phyloP scores from a whole-genome alignment of 257 asterid genomes.

The Oldenlandia corymbosa region DNA sequence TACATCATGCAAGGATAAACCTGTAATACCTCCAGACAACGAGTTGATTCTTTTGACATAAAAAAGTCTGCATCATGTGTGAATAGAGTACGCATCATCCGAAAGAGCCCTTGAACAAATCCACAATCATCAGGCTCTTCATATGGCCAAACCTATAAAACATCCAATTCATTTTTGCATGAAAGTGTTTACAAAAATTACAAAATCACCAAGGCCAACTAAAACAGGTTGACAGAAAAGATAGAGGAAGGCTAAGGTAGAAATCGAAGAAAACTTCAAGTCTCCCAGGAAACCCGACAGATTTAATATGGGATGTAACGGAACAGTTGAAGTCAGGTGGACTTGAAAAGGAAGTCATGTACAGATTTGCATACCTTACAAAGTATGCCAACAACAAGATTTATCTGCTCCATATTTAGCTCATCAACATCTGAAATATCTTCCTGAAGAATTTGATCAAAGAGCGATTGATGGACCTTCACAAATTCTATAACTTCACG shows the following conservation, averaged over 20 bases:
- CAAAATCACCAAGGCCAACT: not conserved
- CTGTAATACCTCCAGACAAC: slow-evolving; percentile 59
- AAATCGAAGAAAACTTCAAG: not conserved
- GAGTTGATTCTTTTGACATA: slow-evolving; percentile 36
- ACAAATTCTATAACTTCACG: slow-evolving; percentile 80
- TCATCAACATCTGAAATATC: slow-evolving; percentile 72
- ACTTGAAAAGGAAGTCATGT: slow-evolving; percentile 8
- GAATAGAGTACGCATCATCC: slow-evolving; percentile 67
- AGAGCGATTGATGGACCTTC: slow-evolving; percentile 66
- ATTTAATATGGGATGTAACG: too few species aligned
- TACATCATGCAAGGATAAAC: not conserved
- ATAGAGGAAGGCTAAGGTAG: not conserved
- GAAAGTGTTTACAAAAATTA: not conserved
- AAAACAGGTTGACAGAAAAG: not conserved
- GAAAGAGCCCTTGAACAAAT: slow-evolving; percentile 80
- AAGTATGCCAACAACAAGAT: slow-evolving; percentile 73
- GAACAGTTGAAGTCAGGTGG: too few species aligned
- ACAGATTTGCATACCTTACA: slow-evolving; percentile 58
- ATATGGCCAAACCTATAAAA: slow-evolving; percentile 83
- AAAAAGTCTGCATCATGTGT: slow-evolving; percentile 56
- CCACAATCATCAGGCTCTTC: slow-evolving; percentile 85
- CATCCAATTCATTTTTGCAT: slow-evolving; percentile 10
- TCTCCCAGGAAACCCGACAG: not conserved
- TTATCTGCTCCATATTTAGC: slow-evolving; percentile 65
- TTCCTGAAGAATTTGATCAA: slow-evolving; percentile 84